These are phyloP conservation scores for Ormosia emarginata DNA, from an alignment of 306 rosid species.

Conservation along the genomic window DNA sequence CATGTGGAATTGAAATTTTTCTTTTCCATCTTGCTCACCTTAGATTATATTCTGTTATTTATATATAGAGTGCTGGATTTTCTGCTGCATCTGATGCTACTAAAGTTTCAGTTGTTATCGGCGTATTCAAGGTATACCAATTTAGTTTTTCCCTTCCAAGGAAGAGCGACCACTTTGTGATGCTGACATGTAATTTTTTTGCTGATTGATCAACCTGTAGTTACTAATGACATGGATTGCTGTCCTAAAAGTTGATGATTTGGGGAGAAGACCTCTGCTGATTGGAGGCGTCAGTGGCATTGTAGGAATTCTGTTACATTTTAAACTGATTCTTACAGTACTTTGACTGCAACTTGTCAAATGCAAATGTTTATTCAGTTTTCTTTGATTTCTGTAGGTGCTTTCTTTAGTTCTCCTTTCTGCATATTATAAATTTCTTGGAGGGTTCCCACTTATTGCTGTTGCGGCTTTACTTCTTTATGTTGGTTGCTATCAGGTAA, in stretches of 20 bases:
- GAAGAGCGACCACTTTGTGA: background rate
- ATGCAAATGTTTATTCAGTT: slow-evolving; percentile 22
- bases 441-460: slow-evolving; percentile 77
- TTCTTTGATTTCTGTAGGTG: slow-evolving; percentile 44
- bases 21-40: slow-evolving; percentile 22
- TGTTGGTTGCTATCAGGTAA: slow-evolving; percentile 98
- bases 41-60: slow-evolving; percentile 12
- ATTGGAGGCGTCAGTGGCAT: slow-evolving; percentile 92
- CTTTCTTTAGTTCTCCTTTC: slow-evolving; percentile 80
- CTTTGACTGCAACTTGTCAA: slow-evolving; percentile 10
- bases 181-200: slow-evolving; percentile 3
- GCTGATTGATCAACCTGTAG: slow-evolving; percentile 45
- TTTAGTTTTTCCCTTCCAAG: slow-evolving; percentile 16
- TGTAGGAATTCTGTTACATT: slow-evolving; percentile 47
- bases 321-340: slow-evolving; percentile 15
- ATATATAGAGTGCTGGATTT: slow-evolving; percentile 84
- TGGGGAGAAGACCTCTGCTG: slow-evolving; percentile 90
- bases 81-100: slow-evolving; percentile 95
- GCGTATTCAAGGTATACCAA: slow-evolving; percentile 74
- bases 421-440: slow-evolving; percentile 84
- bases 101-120: slow-evolving; percentile 88
- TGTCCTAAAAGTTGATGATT: slow-evolving; percentile 86
- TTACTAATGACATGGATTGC: slow-evolving; percentile 87
- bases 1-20: background rate
- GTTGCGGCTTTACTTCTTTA: slow-evolving; percentile 93